Conservation (phyloP, 495 filamentous ascomycete genomes). For the Lichenothelia convexa region DNA sequence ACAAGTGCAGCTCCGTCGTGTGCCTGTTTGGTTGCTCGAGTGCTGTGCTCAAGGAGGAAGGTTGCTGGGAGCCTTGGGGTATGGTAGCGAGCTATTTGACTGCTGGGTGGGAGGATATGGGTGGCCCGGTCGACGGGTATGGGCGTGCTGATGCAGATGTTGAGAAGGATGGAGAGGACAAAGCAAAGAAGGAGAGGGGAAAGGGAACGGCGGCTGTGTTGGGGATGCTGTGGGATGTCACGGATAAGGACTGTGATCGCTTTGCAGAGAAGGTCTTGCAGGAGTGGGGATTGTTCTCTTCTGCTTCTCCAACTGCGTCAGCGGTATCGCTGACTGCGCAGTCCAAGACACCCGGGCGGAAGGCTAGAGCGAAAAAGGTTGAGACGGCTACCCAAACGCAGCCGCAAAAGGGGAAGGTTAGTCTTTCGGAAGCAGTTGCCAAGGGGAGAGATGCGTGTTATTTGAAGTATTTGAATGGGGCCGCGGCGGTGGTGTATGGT, state of each 20-base stretch:
- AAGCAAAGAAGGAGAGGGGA: constrained; percentile 78
- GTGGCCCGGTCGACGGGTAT: too few relatives aligned
- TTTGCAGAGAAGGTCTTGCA: constrained; percentile 61
- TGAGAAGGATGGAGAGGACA: constrained; percentile 58
- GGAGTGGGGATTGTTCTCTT: constrained; percentile 54
- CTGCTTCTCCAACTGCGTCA: constrained; percentile 7
- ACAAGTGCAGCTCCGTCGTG: constrained; percentile 54
- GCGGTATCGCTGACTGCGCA: constrained; percentile 10
- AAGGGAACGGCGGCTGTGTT: constrained; percentile 47
- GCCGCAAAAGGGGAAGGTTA: constrained; percentile 13
- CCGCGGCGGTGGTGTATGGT: constrained; percentile 84
- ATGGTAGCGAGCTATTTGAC: constrained; percentile 82
- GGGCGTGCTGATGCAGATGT: constrained; percentile 45
- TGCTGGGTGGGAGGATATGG: constrained; percentile 34
- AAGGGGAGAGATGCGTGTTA: constrained; percentile 54
- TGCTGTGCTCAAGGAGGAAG: constrained; percentile 56
- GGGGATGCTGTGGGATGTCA: constrained; percentile 92
- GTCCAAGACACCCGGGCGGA: constrained; percentile 1
- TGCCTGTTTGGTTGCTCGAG: constrained; percentile 88
- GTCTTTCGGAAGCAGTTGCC: constrained; percentile 63
- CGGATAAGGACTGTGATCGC: constrained; percentile 87
- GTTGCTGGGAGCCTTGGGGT: constrained; percentile 76
- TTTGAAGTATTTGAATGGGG: constrained; percentile 79
- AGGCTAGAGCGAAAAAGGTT: not conserved
- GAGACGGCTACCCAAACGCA: constrained; percentile 10